Evolutionary conservation across 2,329 filamentous ascomycete genomes (phyloP).

Genomic region (Penicillium sp.): DNA sequence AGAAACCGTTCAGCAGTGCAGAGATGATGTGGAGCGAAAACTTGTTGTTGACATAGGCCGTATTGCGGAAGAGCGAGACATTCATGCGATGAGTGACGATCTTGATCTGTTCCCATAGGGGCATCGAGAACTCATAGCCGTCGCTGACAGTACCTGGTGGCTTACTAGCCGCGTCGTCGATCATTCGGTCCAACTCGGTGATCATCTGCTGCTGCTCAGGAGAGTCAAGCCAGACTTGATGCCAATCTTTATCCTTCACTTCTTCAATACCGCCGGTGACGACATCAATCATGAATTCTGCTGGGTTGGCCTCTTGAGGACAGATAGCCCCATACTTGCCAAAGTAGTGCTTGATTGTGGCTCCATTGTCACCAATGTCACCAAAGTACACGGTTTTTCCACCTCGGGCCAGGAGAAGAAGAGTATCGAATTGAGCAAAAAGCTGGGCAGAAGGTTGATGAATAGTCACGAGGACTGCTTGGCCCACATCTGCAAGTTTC

Average conservation of each 20-base stretch:
- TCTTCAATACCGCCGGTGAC: conserved; percentile 49
- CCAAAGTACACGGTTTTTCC: conserved; percentile 74
- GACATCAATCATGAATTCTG: conserved; percentile 60
- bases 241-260: conserved; percentile 63
- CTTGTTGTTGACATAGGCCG: conserved; percentile 68
- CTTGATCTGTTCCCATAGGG: conserved; percentile 63
- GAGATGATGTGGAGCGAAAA: conserved; percentile 60
- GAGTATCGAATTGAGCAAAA: conserved; percentile 71
- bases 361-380: conserved; percentile 65
- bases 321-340: conserved; percentile 65
- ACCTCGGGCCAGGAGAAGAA: conserved; percentile 66
- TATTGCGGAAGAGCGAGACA: conserved; percentile 66
- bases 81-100: conserved; percentile 70
- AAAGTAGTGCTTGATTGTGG: conserved; percentile 68
- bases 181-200: conserved; percentile 66
- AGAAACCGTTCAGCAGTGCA: conserved; percentile 54
- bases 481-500: conserved; percentile 66
- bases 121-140: conserved; percentile 66
- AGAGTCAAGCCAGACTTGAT: conserved; percentile 70
- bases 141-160: conserved; percentile 49
- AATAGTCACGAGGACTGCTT: conserved; percentile 71
- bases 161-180: conserved; percentile 49
- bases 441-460: conserved; percentile 69
- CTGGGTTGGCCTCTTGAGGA: conserved; percentile 63
- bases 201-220: conserved; percentile 60